A percentile compares a stretch with the other conserved stretches of the same genome.
These are phyloP conservation scores for Trapa bicornis DNA, from an alignment of 345 rosid genomes.

Conservation along the genomic window DNA sequence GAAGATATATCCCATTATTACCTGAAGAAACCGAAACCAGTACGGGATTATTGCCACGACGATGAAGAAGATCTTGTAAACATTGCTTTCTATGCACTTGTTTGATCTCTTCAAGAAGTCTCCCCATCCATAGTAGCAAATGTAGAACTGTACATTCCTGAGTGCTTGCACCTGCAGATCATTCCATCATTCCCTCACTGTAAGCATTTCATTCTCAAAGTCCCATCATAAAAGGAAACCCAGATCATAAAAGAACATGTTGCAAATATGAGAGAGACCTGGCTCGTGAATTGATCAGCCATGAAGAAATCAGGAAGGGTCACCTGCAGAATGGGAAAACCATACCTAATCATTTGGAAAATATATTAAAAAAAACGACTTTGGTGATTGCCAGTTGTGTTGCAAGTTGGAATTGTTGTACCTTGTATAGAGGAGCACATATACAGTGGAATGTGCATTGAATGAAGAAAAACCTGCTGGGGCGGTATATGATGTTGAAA, in stretches of 20 bases:
- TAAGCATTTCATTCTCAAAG: slow-evolving; percentile 24
- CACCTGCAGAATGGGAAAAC: slow-evolving; percentile 25
- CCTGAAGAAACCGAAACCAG: slow-evolving; percentile 70
- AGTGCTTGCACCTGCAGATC: slow-evolving; percentile 7
- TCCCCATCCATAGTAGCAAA: slow-evolving; percentile 18
- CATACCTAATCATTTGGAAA: neutral
- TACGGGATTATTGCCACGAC: slow-evolving; percentile 49
- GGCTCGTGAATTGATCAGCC: slow-evolving; percentile 82
- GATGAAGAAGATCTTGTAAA: slow-evolving; percentile 34
- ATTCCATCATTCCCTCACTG: slow-evolving; percentile 7
- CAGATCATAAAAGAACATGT: neutral
- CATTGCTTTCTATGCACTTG: slow-evolving; percentile 30
- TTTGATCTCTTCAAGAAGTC: slow-evolving; percentile 25
- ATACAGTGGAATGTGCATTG: slow-evolving; percentile 3
- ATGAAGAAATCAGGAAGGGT: slow-evolving; percentile 77
- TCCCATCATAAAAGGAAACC: neutral
- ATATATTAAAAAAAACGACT: no score
- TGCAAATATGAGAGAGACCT: slow-evolving; percentile 22
- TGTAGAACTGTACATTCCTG: slow-evolving; percentile 7
- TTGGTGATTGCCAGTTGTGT: no score
- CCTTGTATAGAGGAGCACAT: slow-evolving; percentile 10
- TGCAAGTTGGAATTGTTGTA: neutral
- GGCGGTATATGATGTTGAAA: slow-evolving; percentile 8
- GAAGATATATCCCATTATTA: slow-evolving; percentile 5
- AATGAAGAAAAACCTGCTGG: slow-evolving; percentile 7